Base-by-base conservation (phyloP, 2,329 filamentous ascomycete species). In the Calonectria pteridis region DNA sequence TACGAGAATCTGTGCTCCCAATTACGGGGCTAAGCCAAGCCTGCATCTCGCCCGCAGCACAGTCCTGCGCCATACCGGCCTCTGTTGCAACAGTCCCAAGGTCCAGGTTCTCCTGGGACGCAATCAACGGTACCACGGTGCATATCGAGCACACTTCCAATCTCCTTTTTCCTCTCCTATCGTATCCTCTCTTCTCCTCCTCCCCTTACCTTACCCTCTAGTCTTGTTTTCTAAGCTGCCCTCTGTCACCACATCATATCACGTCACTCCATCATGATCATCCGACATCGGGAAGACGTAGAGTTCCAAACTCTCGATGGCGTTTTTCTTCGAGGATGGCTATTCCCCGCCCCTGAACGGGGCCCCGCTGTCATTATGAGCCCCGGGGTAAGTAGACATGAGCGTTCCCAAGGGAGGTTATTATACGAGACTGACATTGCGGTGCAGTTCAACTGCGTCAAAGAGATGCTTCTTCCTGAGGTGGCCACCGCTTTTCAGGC, bases 301-400 rank as follows among this genome's bases (percentile, higher is more conserved):
- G 82, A 86, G 71, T 86, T 86, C 78, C 82, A 82, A 51, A 86
- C 86, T 9, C 62, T 86, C 3, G 85, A 87, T 76, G 84, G 85
- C 9, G 53, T 85, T 6, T 84, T 79, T 11, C 76, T 87, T 11
- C 78, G 83, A 18, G 86, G 85, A 13, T 80, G 78, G 73, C 77
- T 87, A 16, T 87, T 83, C 72, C 79, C 81, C 31, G 83, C 81
- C 11, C 55, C 53, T 11, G 29, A 73, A 29, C 73, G 69, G 33
- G 81, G 78, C 6, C 77, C 83, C 5, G 82, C 72, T 26, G 75
- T 84, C n/a, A 77, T 83, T 26, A 75, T 81, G 66, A 82, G 73
- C 18, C 79, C 80, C 10, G 82, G 81, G 2, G 79, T 82, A 72
- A 66, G 78, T 76, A 49, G 23, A 23, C 31, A 29, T 67, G 26